phyloP scores from a whole-genome alignment of 2,329 filamentous ascomycete species.

The Fusarium austroafricanum region DNA sequence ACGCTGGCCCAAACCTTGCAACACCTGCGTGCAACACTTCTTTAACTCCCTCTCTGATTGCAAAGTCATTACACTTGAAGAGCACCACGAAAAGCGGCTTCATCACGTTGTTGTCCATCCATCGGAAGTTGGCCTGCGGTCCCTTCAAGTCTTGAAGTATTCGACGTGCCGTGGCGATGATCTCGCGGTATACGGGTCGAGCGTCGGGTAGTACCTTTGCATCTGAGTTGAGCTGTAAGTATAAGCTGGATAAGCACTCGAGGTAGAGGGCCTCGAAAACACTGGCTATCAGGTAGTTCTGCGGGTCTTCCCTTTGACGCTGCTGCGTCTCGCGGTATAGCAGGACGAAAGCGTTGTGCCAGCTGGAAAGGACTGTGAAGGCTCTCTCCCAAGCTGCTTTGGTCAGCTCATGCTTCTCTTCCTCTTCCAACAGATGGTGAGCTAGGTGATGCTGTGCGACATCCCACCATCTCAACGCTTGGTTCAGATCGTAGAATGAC shows the following conservation, averaged over 20 bases:
- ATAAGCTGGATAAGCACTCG: conserved; percentile 29
- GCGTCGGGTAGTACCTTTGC: conserved; percentile 32
- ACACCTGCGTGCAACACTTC: conserved; percentile 19
- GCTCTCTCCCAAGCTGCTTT: conserved; percentile 21
- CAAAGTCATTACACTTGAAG: conserved; percentile 32
- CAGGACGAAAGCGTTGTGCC: conserved; percentile 34
- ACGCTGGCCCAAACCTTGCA: conserved; percentile 8
- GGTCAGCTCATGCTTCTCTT: background rate
- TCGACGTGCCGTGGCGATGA: conserved; percentile 20
- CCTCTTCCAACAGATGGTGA: conserved; percentile 3
- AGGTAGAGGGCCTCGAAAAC: conserved; percentile 39
- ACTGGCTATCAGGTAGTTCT: conserved; percentile 28
- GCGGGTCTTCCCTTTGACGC: conserved; percentile 12
- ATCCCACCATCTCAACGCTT: conserved; percentile 39
- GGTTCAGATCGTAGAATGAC: conserved; percentile 28
- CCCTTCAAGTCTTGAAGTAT: conserved; percentile 14
- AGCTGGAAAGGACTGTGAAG: conserved; percentile 14
- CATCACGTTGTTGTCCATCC: conserved; percentile 37
- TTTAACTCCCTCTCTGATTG: conserved; percentile 20
- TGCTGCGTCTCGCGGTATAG: conserved; percentile 23
- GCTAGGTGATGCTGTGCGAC: conserved; percentile 29
- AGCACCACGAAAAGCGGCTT: conserved; percentile 37
- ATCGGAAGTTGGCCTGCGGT: background rate
- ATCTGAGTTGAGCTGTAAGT: conserved; percentile 12
- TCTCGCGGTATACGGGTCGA: conserved; percentile 34